Base-by-base conservation (phyloP, 2,329 filamentous ascomycete genomes). In the Colletotrichum salicis region DNA sequence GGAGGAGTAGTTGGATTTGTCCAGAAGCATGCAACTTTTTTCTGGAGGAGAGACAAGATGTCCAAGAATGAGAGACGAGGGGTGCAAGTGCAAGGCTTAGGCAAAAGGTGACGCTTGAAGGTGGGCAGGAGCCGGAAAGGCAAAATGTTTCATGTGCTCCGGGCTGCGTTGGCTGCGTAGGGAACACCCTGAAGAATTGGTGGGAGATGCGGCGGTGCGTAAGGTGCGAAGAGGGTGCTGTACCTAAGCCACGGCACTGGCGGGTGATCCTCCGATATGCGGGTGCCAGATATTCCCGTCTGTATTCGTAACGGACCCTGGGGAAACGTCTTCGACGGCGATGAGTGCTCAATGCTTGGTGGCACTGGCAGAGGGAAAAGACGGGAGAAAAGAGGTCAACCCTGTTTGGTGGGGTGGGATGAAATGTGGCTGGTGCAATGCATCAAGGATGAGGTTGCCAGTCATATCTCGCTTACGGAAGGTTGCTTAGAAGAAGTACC, bases 101-200 rank as follows among this genome's bases (percentile, higher is more conserved):
- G 24, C 24, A 52, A 51, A 22, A 58, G 64, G 55, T 66, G 41
- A 67, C 56, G 29, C 64, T 33, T 63, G 41, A n/a, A 48, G 37
- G 64, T 71, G 52, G 54, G 64, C 58, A 29, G 15, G 15, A 27
- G 31, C n/a, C 29, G 29, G 19, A 33, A 52, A 15, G 31, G 54
- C 68, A 19, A 62, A 63, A 63, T 68, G 64, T 71, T 68, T 69
- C 64, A 69, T 69, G 58, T 71, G 69, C 69, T 71, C 63, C 58
- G 24, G n/a, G n/a, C 48, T 15, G 45, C 31, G 45, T 31, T 24
- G 27, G 15, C 48, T 45, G 33, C 45, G 45, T 31, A 52, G 45
- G 45, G 24, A 54, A 31, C 45, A 52, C 29, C 64, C 61, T 70
- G 64, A 62, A 67, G 68, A 70, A 27, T 61, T 45, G 59, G 29